Conservation (phyloP, 2,329 filamentous ascomycete genomes). For the Nemania serpens region DNA sequence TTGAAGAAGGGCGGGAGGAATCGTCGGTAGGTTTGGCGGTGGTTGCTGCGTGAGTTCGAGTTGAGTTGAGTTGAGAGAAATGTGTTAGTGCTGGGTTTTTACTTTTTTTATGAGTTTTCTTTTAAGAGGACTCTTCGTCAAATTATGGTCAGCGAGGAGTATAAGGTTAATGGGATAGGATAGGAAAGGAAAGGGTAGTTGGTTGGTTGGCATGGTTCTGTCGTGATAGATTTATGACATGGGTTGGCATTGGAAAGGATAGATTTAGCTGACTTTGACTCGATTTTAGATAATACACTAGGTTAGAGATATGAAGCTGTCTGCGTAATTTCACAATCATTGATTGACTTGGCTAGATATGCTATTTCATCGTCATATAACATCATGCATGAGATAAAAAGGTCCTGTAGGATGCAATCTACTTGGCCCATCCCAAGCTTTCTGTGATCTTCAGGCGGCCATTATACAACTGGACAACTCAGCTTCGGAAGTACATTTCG, state of each 20-base stretch:
- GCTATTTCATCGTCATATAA: slow-evolving; percentile 7
- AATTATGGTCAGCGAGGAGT: no score
- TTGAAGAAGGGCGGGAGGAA: slow-evolving; percentile 7
- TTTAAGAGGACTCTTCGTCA: no score
- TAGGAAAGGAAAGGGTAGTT: neutral
- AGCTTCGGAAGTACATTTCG: neutral
- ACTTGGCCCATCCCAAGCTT: neutral
- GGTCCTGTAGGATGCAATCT: neutral
- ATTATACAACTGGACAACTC: slow-evolving; percentile 1
- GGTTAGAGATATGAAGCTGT: neutral
- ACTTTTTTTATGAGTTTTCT: no score
- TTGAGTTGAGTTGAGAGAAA: no score
- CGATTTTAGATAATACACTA: neutral
- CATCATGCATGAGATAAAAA: slow-evolving; percentile 4
- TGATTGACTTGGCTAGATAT: neutral
- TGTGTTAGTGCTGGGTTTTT: neutral
- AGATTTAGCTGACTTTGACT: neutral
- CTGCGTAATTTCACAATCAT: neutral
- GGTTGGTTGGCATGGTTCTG: no score
- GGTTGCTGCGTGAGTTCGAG: neutral
- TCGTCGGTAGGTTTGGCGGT: neutral
- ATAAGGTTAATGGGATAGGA: neutral
- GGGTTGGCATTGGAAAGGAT: no score
- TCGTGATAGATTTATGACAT: no score
- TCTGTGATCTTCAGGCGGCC: neutral